phyloP scores from a whole-genome alignment of 225 moss, liverwort and hornwort genomes.

The Straminergon stramineum region DNA sequence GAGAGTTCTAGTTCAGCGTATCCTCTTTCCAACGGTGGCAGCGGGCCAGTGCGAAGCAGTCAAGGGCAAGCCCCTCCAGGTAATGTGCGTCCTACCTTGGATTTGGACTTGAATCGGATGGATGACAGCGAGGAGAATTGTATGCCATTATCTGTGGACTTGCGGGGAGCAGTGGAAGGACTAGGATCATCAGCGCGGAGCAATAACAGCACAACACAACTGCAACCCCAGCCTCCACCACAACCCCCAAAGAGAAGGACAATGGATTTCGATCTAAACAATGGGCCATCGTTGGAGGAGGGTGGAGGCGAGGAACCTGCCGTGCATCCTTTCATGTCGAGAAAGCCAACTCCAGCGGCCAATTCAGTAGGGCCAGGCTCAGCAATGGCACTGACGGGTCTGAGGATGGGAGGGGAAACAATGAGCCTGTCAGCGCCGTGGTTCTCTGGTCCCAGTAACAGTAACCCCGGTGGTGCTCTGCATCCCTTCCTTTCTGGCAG shows the following conservation, averaged over 20 bases:
- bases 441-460: conserved; percentile 40
- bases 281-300: conserved; percentile 82
- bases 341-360: conserved; percentile 23
- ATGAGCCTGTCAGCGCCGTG: conserved; percentile 52
- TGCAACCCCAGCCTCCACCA: conserved; percentile 23
- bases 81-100: conserved; percentile 48
- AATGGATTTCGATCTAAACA: conserved; percentile 89
- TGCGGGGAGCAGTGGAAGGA: conserved; percentile 36
- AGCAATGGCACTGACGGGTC: conserved; percentile 29
- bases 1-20: conserved; percentile 73
- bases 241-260: conserved; percentile 42
- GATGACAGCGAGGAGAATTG: conserved; percentile 95
- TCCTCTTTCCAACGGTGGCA: conserved; percentile 47
- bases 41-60: conserved; percentile 36
- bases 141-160: conserved; percentile 41
- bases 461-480: conserved; percentile 34
- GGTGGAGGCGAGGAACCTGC: conserved; percentile 45
- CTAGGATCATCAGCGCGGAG: conserved; percentile 57
- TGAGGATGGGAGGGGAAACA: conserved; percentile 59
- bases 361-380: conserved; percentile 6
- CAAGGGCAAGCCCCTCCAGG: conserved; percentile 35
- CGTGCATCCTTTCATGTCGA: conserved; percentile 32
- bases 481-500: conserved; percentile 47
- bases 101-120: conserved; percentile 84
- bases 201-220: conserved; percentile 62